Evolutionary conservation across 345 rosid genomes (phyloP).

Genomic region (Melastoma malabathricum): DNA sequence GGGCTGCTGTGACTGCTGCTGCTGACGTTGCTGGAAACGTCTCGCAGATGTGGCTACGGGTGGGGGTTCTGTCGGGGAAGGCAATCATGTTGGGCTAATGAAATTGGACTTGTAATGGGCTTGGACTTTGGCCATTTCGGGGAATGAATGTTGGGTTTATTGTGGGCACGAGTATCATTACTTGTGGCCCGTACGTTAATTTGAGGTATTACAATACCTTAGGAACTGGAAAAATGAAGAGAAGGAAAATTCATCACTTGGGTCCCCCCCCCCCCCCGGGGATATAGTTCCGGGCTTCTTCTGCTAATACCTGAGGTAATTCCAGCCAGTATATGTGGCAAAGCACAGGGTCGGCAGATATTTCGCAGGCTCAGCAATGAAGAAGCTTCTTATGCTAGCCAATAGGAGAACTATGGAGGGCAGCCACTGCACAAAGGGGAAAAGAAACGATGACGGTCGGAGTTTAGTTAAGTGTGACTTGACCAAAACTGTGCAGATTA

Average conservation of each 20-base stretch:
- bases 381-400: slow-evolving; percentile 65
- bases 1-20: too few relatives aligned
- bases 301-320: slow-evolving; percentile 84
- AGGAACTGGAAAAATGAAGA: slow-evolving; percentile 79
- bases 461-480: background rate
- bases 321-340: slow-evolving; percentile 87
- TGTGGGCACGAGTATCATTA: too few relatives aligned
- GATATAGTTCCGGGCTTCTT: slow-evolving; percentile 75
- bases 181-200: too few relatives aligned
- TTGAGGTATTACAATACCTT: too few relatives aligned
- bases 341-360: slow-evolving; percentile 87
- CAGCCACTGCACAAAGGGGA: slow-evolving; percentile 58
- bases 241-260: slow-evolving; percentile 88
- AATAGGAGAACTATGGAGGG: slow-evolving; percentile 62
- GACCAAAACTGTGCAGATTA: slow-evolving; percentile 9
- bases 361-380: slow-evolving; percentile 47
- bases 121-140: too few relatives aligned
- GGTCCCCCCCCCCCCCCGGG: slow-evolving; percentile 92
- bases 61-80: too few relatives aligned
- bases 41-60: too few relatives aligned
- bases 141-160: too few relatives aligned
- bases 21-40: too few relatives aligned
- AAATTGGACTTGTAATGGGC: too few relatives aligned
- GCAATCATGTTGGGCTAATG: too few relatives aligned
- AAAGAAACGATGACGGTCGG: too few relatives aligned